These are phyloP conservation scores for Thalassiosira oceanica DNA, from an alignment of 352 stramenopile species.

Conservation along the genomic window DNA sequence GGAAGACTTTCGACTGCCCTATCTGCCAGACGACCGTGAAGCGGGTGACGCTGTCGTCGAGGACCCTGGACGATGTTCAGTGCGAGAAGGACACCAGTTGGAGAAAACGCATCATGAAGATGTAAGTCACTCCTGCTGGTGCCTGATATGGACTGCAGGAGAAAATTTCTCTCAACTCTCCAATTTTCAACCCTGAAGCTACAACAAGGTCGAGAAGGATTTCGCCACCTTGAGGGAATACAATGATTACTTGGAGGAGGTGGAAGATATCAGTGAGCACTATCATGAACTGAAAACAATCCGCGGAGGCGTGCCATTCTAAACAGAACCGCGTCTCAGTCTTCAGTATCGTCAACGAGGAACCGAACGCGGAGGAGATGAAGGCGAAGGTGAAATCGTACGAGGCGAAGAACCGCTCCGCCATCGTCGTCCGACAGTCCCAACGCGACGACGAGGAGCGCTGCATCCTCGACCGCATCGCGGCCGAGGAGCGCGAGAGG, in stretches of 20 bases:
- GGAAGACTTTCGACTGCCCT: constrained; percentile 76
- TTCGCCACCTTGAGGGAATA: constrained; percentile 75
- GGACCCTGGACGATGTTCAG: constrained; percentile 73
- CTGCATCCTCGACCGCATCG: constrained; percentile 76
- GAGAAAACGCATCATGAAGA: constrained; percentile 71
- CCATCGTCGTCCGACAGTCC: constrained; percentile 78
- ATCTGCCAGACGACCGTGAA: constrained; percentile 76
- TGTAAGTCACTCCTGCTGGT: constrained; percentile 41
- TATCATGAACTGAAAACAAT: not conserved
- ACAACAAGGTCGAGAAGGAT: constrained; percentile 77
- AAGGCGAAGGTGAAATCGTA: constrained; percentile 76
- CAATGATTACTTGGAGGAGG: constrained; percentile 82
- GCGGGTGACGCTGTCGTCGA: constrained; percentile 69
- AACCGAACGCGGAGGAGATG: constrained; percentile 75
- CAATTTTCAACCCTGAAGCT: too few relatives aligned
- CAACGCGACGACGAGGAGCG: constrained; percentile 76
- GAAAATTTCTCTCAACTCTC: too few relatives aligned
- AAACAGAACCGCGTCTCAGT: constrained; percentile 20
- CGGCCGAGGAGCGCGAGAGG: constrained; percentile 63
- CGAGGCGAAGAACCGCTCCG: constrained; percentile 63
- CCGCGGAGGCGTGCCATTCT: not conserved
- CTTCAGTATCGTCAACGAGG: constrained; percentile 79
- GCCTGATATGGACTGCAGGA: too few relatives aligned
- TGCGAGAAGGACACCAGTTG: constrained; percentile 79
- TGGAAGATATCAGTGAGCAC: constrained; percentile 74